Evolutionary conservation across 1,284 basidiomycete genomes (phyloP), one percentile per base, ranked within the genome.

Genomic region (Cutaneotrichosporon sp.): DNA sequence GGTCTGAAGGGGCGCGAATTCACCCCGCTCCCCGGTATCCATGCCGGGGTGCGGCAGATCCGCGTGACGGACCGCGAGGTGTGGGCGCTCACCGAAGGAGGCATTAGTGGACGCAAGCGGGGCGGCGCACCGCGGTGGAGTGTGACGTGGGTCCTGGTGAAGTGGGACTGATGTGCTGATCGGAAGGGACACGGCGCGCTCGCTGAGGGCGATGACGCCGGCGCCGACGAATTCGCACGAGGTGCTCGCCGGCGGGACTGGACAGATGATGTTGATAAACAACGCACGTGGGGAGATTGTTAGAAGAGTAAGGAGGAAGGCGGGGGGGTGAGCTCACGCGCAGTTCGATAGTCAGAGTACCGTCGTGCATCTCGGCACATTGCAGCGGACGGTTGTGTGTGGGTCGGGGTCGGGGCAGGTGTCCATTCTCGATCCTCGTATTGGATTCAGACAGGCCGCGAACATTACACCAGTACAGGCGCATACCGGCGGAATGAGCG

Each of bases 371-470:
- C 63, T 77, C 19, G 63, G 66, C 1, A 67, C 69, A 2, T 52
- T 67, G 11, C 65, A 63, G 29, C 60, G 69, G 17, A 62, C 64
- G 1, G 65, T 97, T 27, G 72, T 92, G 17, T 84, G 87, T 20
- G 91, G 88, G 0, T 84, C 84, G 7, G 80, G 85, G 7, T 91
- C 96, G 68, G 94, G 94, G 1, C 83, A 80, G 67, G 73, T 97
- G 14, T 82, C 90, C 22, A 80, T 85, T 3, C 87, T 96, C 66
- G 94, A 98, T 69, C 80, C 90, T 79, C 26, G 86, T 79, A 26
- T 74, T 79, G 68, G 78, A 62, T 62, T 79, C 80, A 62, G 75
- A 75, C 54, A 76, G 76, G 58, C 77, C 57, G 53, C 61, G 70
- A 33, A 67, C 71, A 38, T 81, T 80, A 68, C 77, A 64, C 61